These are phyloP conservation scores for Oxytropis ochrocephala DNA, from an alignment of 306 rosid genomes.

Conservation along the genomic window DNA sequence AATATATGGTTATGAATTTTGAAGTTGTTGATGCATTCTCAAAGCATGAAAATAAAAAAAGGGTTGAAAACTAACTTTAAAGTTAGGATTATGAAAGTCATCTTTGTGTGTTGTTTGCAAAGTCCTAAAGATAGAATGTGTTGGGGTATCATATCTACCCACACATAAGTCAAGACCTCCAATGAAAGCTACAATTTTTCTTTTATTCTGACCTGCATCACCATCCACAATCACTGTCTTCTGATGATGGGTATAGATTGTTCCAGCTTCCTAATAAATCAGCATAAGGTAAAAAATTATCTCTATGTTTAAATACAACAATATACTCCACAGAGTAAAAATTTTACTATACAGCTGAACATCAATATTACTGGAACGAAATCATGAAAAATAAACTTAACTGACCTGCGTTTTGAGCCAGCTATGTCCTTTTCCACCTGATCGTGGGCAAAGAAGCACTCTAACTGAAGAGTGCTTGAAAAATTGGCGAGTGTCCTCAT, in stretches of 20 bases:
- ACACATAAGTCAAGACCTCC: conserved; percentile 90
- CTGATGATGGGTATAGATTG: conserved; percentile 92
- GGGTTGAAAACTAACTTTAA: conserved; percentile 42
- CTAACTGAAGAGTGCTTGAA: conserved; percentile 78
- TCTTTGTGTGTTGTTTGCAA: conserved; percentile 59
- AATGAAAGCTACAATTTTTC: conserved; percentile 77
- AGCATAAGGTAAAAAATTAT: not conserved
- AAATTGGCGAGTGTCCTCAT: conserved; percentile 73
- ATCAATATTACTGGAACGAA: not conserved
- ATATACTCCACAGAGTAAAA: not conserved
- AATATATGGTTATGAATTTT: not conserved
- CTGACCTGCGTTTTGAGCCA: conserved; percentile 55
- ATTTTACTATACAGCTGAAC: not conserved
- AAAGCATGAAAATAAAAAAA: not conserved
- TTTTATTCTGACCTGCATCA: conserved; percentile 60
- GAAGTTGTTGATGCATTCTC: not conserved
- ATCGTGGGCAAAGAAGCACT: conserved; percentile 73
- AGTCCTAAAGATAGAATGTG: conserved; percentile 60
- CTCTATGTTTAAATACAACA: not conserved
- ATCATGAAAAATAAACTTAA: not conserved
- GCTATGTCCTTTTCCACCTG: conserved; percentile 75
- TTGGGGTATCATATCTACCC: conserved; percentile 80
- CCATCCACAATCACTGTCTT: conserved; percentile 90
- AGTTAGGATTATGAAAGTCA: conserved; percentile 76
- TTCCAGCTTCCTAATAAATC: conserved; percentile 67